Percentiles rank a stretch among this genome's conserved stretches.
Evolutionary conservation across 1,284 basidiomycete genomes (phyloP).

Genomic region (Ustilago esculenta): DNA sequence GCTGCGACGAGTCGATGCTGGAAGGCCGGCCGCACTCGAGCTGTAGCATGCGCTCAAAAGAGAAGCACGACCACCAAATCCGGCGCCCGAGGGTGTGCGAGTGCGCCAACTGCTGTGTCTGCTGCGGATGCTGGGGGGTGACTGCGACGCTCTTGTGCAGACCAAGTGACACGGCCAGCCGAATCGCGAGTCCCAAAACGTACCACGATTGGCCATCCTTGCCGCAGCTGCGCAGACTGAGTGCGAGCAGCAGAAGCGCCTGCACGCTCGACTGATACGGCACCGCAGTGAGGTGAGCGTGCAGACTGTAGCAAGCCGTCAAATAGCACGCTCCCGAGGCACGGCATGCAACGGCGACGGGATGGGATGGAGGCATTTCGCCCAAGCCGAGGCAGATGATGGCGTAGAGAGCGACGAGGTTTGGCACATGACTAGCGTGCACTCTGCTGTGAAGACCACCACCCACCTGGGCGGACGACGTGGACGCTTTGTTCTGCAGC

Average conservation of each 20-base stretch:
- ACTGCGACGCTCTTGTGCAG: slow-evolving; percentile 9
- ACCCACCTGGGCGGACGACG: neutral
- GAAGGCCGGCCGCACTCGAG: slow-evolving; percentile 12
- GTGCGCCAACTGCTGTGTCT: neutral
- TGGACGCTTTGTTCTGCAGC: neutral
- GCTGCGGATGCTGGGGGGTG: neutral
- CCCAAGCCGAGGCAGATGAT: slow-evolving; percentile 9
- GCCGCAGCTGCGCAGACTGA: slow-evolving; percentile 9
- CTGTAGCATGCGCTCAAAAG: slow-evolving; percentile 10
- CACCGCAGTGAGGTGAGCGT: slow-evolving; percentile 7
- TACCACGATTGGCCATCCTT: slow-evolving; percentile 18
- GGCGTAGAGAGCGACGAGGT: slow-evolving; percentile 4
- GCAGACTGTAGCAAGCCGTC: slow-evolving; percentile 9
- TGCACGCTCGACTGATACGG: slow-evolving; percentile 14
- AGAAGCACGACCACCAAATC: slow-evolving; percentile 14
- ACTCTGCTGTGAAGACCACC: slow-evolving; percentile 10
- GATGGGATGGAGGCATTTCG: slow-evolving; percentile 1
- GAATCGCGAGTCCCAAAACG: slow-evolving; percentile 8
- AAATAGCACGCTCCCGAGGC: neutral
- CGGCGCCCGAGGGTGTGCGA: neutral
- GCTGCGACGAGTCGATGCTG: slow-evolving; percentile 1
- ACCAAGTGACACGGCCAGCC: slow-evolving; percentile 12
- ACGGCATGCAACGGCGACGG: neutral
- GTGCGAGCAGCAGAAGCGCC: slow-evolving; percentile 8
- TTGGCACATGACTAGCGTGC: neutral